Conservation (phyloP, 2,329 filamentous ascomycete genomes). For the Pseudocercospora fijiensis region DNA sequence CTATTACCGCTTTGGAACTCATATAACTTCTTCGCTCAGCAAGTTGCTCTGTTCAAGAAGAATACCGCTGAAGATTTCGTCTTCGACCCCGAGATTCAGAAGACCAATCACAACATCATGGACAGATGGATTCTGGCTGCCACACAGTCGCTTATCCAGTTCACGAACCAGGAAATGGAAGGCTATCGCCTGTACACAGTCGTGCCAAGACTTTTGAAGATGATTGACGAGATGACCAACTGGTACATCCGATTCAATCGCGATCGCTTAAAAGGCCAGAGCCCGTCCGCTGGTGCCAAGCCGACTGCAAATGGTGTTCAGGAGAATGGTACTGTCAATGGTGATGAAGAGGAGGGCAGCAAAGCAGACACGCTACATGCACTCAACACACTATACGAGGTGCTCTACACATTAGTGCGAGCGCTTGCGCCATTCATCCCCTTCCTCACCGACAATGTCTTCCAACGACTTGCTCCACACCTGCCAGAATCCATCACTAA, state of each 20-base stretch:
- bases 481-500: constrained; percentile 68
- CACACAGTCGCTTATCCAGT: constrained; percentile 85
- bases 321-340: constrained; percentile 25
- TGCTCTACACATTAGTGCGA: constrained; percentile 83
- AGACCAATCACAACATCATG: constrained; percentile 85
- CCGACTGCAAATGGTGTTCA: constrained; percentile 23
- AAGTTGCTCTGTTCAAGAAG: constrained; percentile 84
- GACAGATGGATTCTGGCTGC: constrained; percentile 93
- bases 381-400: constrained; percentile 90
- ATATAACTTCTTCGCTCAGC: constrained; percentile 93
- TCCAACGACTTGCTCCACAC: constrained; percentile 74
- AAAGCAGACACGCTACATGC: constrained; percentile 80
- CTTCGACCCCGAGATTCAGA: constrained; percentile 74
- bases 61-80: constrained; percentile 71
- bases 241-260: constrained; percentile 98
- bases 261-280: constrained; percentile 75
- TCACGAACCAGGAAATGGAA: constrained; percentile 89
- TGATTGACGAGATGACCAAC: constrained; percentile 96
- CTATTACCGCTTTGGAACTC: constrained; percentile 92
- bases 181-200: constrained; percentile 76
- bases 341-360: constrained; percentile 64
- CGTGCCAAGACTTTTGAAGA: constrained; percentile 67
- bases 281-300: constrained; percentile 21
- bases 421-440: constrained; percentile 92
- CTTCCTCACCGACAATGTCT: constrained; percentile 94